Conservation (phyloP, 208 protist genomes). For the Leishmania amazonensis region DNA sequence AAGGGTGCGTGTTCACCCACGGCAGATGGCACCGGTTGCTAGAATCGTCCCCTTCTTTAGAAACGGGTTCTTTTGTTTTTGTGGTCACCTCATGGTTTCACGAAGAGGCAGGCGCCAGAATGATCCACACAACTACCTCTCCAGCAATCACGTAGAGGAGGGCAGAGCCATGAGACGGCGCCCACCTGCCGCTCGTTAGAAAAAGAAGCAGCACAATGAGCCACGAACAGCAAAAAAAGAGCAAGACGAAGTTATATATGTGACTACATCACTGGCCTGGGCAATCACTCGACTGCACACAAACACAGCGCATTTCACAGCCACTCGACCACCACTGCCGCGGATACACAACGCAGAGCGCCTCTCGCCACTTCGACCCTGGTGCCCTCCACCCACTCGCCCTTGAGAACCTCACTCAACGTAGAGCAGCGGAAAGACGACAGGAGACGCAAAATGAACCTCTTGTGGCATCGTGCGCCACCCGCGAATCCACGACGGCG, state of each 20-base stretch:
- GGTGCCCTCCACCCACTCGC: not conserved
- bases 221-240: not conserved
- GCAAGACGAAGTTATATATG: not conserved
- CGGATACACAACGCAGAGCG: not conserved
- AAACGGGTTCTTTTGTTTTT: not conserved
- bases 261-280: not conserved
- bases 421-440: slow-evolving; percentile 79
- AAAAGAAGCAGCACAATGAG: not conserved
- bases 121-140: not conserved
- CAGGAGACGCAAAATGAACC: slow-evolving; percentile 69
- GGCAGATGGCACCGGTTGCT: not conserved
- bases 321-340: not conserved
- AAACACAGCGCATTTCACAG: not conserved
- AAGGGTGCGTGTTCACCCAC: not conserved
- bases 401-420: not conserved
- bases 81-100: not conserved
- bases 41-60: not conserved
- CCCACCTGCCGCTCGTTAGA: not conserved
- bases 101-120: not conserved
- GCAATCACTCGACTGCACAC: not conserved
- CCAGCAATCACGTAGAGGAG: not conserved
- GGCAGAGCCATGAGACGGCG: not conserved
- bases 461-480: slow-evolving; percentile 79
- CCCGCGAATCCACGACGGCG: slow-evolving; percentile 80
- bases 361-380: not conserved